phyloP scores from a whole-genome alignment of 495 filamentous ascomycete species.

The Aspergillus taichungensis region DNA sequence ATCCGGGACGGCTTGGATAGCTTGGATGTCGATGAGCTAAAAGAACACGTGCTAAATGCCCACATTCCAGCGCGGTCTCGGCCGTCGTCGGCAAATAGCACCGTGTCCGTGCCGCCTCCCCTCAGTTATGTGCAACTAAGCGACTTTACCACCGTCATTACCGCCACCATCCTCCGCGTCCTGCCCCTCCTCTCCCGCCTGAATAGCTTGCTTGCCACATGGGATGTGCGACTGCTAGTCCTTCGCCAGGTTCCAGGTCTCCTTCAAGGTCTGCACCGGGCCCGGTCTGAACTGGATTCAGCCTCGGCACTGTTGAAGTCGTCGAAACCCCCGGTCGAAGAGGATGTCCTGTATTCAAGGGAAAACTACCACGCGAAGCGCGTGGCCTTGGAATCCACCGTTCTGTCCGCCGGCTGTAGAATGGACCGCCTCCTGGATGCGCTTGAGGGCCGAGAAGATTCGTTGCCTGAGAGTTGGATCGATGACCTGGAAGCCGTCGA shows the following conservation, averaged over 20 bases:
- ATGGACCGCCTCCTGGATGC: constrained; percentile 79
- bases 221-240: constrained; percentile 68
- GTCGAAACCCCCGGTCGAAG: constrained; percentile 10
- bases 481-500: constrained; percentile 76
- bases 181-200: constrained; percentile 74
- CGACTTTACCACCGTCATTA: constrained; percentile 82
- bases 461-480: constrained; percentile 79
- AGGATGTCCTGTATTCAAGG: constrained; percentile 24
- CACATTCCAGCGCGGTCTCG: constrained; percentile 54
- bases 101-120: constrained; percentile 43
- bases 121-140: constrained; percentile 56
- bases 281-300: constrained; percentile 51
- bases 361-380: constrained; percentile 54
- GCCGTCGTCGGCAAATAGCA: constrained; percentile 45
- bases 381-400: constrained; percentile 55
- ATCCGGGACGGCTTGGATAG: constrained; percentile 70
- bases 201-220: constrained; percentile 57
- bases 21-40: constrained; percentile 82
- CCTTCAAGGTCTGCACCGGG: constrained; percentile 54
- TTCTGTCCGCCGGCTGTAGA: constrained; percentile 58
- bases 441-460: constrained; percentile 74
- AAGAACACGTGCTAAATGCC: constrained; percentile 74
- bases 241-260: constrained; percentile 62
- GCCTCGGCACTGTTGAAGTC: constrained; percentile 51
- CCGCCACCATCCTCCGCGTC: constrained; percentile 76